Evolutionary conservation across 495 filamentous ascomycete species (phyloP).

Genomic region (Lasiosphaeria ovina): DNA sequence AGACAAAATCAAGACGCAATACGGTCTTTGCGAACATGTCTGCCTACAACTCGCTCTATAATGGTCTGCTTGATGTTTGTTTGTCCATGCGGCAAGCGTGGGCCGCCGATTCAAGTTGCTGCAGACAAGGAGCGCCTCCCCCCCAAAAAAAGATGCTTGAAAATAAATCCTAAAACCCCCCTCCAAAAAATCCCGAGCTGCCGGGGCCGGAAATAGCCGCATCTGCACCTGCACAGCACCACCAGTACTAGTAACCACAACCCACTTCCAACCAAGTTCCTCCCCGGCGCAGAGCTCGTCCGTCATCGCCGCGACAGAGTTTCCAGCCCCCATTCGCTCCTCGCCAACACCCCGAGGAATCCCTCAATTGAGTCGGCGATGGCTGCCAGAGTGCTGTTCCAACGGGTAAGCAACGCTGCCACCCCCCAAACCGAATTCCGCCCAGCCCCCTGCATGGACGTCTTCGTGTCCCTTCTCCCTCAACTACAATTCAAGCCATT

Average conservation of each 20-base stretch:
- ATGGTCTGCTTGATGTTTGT: too few relatives aligned
- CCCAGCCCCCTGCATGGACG: background rate
- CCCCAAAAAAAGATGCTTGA: constrained; percentile 37
- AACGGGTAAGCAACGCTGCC: constrained; percentile 35
- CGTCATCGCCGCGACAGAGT: constrained; percentile 2
- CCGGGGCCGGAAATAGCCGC: constrained; percentile 26
- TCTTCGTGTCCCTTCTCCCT: background rate
- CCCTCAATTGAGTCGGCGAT: constrained; percentile 46
- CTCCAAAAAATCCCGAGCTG: constrained; percentile 7
- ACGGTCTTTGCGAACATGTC: too few relatives aligned
- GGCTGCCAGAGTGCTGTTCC: constrained; percentile 54
- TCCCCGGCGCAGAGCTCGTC: constrained; percentile 6
- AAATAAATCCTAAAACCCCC: background rate
- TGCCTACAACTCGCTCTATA: too few relatives aligned
- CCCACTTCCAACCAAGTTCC: constrained; percentile 12
- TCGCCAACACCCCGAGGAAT: constrained; percentile 10
- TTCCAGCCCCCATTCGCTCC: constrained; percentile 5
- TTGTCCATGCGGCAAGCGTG: background rate
- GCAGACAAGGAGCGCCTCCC: background rate
- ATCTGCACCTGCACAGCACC: background rate
- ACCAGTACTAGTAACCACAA: background rate
- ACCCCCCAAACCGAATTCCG: background rate
- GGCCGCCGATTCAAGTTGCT: background rate
- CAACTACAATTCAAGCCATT: constrained; percentile 10
- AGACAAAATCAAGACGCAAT: too few relatives aligned